These are phyloP conservation scores for Euphorbia corollata DNA, from an alignment of 441 rosid species.

Conservation along the genomic window DNA sequence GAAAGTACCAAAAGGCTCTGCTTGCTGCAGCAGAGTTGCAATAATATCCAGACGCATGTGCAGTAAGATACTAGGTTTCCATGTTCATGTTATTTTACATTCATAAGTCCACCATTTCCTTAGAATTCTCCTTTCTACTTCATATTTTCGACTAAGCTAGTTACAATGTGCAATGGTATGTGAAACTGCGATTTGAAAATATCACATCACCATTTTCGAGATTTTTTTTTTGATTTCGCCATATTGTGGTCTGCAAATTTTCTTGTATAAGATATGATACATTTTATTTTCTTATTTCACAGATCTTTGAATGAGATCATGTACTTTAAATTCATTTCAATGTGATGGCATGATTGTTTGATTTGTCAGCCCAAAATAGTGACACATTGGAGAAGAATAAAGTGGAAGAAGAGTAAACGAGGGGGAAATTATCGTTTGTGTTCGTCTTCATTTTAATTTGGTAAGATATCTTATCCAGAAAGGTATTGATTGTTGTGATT, in stretches of 20 bases:
- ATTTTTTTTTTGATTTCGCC: neutral
- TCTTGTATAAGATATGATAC: neutral
- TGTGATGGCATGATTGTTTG: too few species aligned
- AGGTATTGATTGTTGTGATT: too few species aligned
- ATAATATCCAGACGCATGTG: slow-evolving; percentile 63
- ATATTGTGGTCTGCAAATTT: neutral
- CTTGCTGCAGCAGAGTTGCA: slow-evolving; percentile 84
- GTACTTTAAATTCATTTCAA: too few species aligned
- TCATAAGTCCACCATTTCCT: neutral
- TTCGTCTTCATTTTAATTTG: too few species aligned
- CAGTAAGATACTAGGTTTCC: slow-evolving; percentile 38
- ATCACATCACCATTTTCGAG: too few species aligned
- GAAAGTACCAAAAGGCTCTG: too few species aligned
- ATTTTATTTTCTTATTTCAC: neutral
- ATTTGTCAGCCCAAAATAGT: too few species aligned
- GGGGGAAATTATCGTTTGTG: too few species aligned
- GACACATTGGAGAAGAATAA: too few species aligned
- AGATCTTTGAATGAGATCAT: neutral
- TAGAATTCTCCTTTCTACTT: neutral
- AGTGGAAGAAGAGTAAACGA: too few species aligned
- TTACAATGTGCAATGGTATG: neutral
- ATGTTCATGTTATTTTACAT: neutral
- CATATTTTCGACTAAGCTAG: neutral
- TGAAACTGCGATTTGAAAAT: neutral
- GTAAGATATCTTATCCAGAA: too few species aligned